Base-by-base conservation (phyloP, 2,329 filamentous ascomycete species). In the Seiridium cupressi region DNA sequence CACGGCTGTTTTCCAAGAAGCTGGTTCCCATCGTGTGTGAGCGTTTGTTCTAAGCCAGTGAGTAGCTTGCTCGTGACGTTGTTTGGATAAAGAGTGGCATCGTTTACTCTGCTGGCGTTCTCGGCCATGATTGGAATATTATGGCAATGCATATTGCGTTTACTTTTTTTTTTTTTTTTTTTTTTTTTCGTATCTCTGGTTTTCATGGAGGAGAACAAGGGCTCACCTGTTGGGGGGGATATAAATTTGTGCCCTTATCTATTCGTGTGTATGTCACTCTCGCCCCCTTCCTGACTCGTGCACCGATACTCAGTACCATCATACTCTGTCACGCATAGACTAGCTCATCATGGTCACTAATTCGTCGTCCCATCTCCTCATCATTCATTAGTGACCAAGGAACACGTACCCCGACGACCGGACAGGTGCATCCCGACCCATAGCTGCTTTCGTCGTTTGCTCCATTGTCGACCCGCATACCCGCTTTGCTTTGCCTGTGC, bases 1-100 rank as follows among this genome's bases (percentile, higher is more conserved):
- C 76, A 81, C 0, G 75, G 71, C 38, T 75, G 64, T 34, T 72
- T 75, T 18, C 57, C 57, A 4, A 59, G 38, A 4, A 53, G 40
- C 1, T 38, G 36, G 10, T n/a, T 26, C 8, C 48, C 47, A 18
- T 44, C 40, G 5, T 59, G 31, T 44, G n/a, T 8, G 7, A n/a
- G 31, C 2, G 44, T 26, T 7, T 59, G 57, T 13, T 48, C 7
- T 38, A 51, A 42, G 35, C 44, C 46, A 40, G 49, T 10, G 44
- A 40, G 3, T 8, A 34, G n/a, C 26, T 49, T 58, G 26, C 13
- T 13, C 10, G 32, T 7, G 36, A 36, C 5, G 13, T 42, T 13
- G 11, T 58, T 35, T 40, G 40, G 31, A 26, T 47, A 47, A 5
- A 48, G 55, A 18, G 32, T 46, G 3, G 26, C 44, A n/a, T 11